phyloP scores from a whole-genome alignment of 345 rosid genomes.

The Eucalyptus regnans region DNA sequence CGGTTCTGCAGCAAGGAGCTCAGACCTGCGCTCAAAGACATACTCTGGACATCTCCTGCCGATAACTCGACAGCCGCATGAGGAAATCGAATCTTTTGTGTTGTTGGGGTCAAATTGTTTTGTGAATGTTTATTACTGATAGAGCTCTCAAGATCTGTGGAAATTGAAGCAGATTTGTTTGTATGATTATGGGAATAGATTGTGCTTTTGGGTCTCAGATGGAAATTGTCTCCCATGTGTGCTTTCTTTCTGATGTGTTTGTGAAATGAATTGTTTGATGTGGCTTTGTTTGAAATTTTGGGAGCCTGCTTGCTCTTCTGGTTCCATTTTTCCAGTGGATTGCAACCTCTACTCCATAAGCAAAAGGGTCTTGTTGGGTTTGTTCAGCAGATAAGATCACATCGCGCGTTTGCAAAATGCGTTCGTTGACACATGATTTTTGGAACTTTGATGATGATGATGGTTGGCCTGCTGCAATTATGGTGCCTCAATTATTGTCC shows the following conservation, averaged over 20 bases:
- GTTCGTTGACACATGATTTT: neutral
- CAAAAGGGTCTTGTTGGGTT: neutral
- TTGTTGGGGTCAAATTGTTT: neutral
- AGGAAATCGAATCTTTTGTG: neutral
- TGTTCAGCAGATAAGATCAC: neutral
- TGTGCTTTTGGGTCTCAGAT: neutral
- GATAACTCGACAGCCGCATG: conserved; percentile 37
- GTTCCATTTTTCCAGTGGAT: neutral
- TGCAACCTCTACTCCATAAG: neutral
- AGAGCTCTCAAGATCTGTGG: neutral
- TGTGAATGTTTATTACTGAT: neutral
- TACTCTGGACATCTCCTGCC: conserved; percentile 51
- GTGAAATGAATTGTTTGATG: neutral
- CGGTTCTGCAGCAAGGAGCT: conserved; percentile 78
- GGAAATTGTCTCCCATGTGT: neutral
- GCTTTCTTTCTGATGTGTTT: neutral
- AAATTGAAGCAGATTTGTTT: neutral
- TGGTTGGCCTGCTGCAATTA: neutral
- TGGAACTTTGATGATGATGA: neutral
- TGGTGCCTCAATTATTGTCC: neutral
- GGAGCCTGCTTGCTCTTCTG: neutral
- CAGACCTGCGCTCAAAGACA: conserved; percentile 88
- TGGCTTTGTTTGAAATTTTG: neutral
- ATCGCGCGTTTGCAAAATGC: neutral
- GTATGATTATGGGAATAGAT: neutral